Evolutionary conservation across 2,329 filamentous ascomycete species (phyloP).

Genomic region (Pezicula carpinea): DNA sequence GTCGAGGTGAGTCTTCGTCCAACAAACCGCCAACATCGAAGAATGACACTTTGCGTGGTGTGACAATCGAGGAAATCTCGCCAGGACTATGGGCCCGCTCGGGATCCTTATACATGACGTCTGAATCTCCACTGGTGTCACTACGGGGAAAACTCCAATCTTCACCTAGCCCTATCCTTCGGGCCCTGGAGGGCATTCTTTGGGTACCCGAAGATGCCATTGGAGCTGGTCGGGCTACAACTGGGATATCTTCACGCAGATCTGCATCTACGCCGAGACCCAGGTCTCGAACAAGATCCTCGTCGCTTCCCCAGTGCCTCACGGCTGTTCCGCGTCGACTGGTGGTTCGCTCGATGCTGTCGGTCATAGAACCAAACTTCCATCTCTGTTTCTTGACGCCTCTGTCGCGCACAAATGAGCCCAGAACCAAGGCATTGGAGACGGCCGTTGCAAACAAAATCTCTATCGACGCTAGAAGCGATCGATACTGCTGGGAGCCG

Average conservation of each 20-base stretch:
- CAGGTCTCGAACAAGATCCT: conserved; percentile 77
- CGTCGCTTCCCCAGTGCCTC: conserved; percentile 81
- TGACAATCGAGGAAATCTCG: conserved; percentile 32
- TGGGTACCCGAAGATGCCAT: conserved; percentile 22
- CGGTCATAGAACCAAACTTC: conserved; percentile 54
- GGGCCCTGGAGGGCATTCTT: conserved; percentile 17
- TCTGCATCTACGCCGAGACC: conserved; percentile 62
- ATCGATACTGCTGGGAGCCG: conserved; percentile 80
- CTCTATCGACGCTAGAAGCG: conserved; percentile 83
- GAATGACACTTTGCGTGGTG: conserved; percentile 65
- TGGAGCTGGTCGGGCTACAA: conserved; percentile 24
- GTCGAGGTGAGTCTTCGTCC: conserved; percentile 39
- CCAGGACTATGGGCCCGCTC: conserved; percentile 16
- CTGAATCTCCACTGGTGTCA: conserved; percentile 35
- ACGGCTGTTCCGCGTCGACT: conserved; percentile 43
- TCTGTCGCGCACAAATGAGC: conserved; percentile 86
- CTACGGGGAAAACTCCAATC: conserved; percentile 27
- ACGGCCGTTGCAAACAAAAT: conserved; percentile 83
- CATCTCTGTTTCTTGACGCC: conserved; percentile 88
- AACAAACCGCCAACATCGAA: conserved; percentile 81
- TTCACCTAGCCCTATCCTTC: conserved; percentile 9
- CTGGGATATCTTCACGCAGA: conserved; percentile 34
- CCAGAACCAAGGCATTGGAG: conserved; percentile 84
- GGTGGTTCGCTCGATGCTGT: conserved; percentile 53
- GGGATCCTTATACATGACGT: conserved; percentile 32